Evolutionary conservation across 257 asterid species (phyloP).

Genomic region (Ligustrum vulgare): DNA sequence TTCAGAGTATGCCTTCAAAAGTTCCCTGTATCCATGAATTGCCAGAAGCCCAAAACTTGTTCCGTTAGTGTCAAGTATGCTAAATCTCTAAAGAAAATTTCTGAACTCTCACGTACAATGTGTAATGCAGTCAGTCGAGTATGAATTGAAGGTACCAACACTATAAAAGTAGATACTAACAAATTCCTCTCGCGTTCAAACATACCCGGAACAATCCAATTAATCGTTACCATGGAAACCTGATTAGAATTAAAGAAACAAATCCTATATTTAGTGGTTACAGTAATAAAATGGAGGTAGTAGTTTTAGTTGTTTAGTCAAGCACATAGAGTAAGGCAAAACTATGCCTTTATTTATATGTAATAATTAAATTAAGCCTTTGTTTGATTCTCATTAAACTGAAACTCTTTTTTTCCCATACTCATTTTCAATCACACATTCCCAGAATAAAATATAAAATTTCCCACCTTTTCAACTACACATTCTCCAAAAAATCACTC

Average conservation of each 20-base stretch:
- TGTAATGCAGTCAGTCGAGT: not conserved
- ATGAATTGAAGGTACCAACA: not conserved
- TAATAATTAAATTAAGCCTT: too few species aligned
- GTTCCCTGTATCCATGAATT: slow-evolving; percentile 54
- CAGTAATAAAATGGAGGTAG: not conserved
- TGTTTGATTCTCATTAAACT: too few species aligned
- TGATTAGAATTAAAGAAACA: not conserved
- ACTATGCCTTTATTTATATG: not conserved
- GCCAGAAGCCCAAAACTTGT: not conserved
- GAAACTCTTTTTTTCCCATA: too few species aligned
- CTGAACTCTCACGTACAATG: not conserved
- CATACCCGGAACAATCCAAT: not conserved
- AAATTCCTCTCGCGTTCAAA: not conserved
- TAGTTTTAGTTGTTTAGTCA: not conserved
- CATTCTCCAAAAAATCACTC: too few species aligned
- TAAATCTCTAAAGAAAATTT: not conserved
- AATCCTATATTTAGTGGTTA: not conserved
- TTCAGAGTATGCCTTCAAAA: slow-evolving; percentile 75
- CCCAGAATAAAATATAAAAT: too few species aligned
- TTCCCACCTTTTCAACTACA: too few species aligned
- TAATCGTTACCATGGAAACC: not conserved
- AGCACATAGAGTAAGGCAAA: not conserved
- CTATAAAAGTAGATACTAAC: not conserved
- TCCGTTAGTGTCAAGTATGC: slow-evolving; percentile 7
- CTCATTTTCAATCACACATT: too few species aligned